Conservation (phyloP, 2,329 filamentous ascomycete genomes). For the Neonectria punicea region DNA sequence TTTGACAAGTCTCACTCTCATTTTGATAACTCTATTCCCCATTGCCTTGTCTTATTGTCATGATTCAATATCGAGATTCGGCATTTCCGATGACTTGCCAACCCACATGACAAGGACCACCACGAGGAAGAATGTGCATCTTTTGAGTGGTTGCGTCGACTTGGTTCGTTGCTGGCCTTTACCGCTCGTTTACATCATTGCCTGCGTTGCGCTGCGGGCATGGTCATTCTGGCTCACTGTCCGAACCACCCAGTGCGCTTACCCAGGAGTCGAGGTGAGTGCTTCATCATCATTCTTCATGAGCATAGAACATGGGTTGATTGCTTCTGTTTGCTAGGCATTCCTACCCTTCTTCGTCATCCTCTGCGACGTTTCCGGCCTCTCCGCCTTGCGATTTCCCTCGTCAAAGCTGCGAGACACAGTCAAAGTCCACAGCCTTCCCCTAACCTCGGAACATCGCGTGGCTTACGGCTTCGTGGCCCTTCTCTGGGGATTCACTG, state of each 20-base stretch:
- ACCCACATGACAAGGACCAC: not conserved
- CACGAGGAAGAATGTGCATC: not conserved
- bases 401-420: conserved; percentile 7
- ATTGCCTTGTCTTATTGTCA: conserved; percentile 2
- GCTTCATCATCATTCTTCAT: not conserved
- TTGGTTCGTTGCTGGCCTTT: conserved; percentile 12
- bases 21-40: conserved; percentile 1
- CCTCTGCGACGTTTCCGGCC: not conserved
- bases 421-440: conserved; percentile 4
- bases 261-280: conserved; percentile 13
- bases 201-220: conserved; percentile 9
- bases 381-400: conserved; percentile 4
- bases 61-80: not conserved
- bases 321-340: not conserved
- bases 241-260: conserved; percentile 9
- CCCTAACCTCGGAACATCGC: not conserved
- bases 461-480: not conserved
- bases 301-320: not conserved
- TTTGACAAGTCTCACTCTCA: conserved; percentile 43
- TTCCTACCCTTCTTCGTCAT: not conserved
- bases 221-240: conserved; percentile 13
- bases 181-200: conserved; percentile 4
- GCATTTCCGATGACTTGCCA: not conserved
- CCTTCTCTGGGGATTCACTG: not conserved
- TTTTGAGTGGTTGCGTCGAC: not conserved